A percentile compares a stretch with the other conserved stretches of the same genome.
Evolutionary conservation across 208 protist species (phyloP).

Genomic region (Wallacemonas rigidus): DNA sequence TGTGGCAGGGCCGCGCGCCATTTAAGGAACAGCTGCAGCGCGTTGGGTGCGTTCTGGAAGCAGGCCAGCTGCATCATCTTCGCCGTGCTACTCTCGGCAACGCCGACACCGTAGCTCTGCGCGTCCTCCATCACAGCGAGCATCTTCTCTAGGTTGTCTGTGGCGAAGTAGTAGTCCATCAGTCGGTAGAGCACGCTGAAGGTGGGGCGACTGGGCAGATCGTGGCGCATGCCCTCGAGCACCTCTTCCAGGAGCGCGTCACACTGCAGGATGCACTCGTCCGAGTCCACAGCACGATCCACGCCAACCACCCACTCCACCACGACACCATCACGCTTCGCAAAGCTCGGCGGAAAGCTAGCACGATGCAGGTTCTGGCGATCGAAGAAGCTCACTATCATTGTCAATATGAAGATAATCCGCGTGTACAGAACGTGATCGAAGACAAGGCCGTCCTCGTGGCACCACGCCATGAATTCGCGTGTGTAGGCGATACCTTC

Average conservation of each 20-base stretch:
- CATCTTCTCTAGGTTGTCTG: slow-evolving; percentile 92
- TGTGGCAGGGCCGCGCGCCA: slow-evolving; percentile 82
- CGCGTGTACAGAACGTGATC: slow-evolving; percentile 90
- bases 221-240: slow-evolving; percentile 64
- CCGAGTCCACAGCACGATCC: slow-evolving; percentile 78
- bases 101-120: slow-evolving; percentile 59
- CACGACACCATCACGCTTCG: slow-evolving; percentile 86
- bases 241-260: slow-evolving; percentile 87
- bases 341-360: slow-evolving; percentile 72
- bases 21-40: slow-evolving; percentile 79
- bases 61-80: slow-evolving; percentile 92
- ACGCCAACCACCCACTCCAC: slow-evolving; percentile 83
- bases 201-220: slow-evolving; percentile 72
- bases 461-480: slow-evolving; percentile 76
- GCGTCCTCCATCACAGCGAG: slow-evolving; percentile 89
- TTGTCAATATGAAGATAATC: slow-evolving; percentile 85
- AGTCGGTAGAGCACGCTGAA: slow-evolving; percentile 88
- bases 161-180: slow-evolving; percentile 92
- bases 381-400: slow-evolving; percentile 90
- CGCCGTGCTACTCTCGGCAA: slow-evolving; percentile 88
- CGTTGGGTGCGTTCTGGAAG: slow-evolving; percentile 79
- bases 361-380: slow-evolving; percentile 86
- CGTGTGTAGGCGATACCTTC: slow-evolving; percentile 67
- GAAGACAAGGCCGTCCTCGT: slow-evolving; percentile 80
- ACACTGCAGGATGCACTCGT: slow-evolving; percentile 86